Percentiles rank a stretch among this genome's conserved stretches.
Conservation (phyloP, 345 rosid species). For the Erodium maritimum region DNA sequence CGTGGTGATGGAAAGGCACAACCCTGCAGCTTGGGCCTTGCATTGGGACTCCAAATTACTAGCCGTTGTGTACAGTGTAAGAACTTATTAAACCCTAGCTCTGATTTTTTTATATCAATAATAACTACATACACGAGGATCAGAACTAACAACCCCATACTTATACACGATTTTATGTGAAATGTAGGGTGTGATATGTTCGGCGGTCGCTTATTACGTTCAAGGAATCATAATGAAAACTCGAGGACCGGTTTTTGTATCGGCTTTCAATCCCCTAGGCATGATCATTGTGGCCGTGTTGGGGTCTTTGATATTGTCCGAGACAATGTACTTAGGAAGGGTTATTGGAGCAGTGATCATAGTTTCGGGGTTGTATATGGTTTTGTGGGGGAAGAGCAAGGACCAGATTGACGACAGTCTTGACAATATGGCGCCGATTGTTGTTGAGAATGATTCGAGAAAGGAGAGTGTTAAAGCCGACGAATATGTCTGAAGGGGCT, state of each 20-base stretch:
- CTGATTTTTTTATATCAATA: no score
- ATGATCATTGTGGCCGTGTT: constrained; percentile 76
- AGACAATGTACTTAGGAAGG: constrained; percentile 70
- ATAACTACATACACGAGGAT: no score
- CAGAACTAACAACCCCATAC: no score
- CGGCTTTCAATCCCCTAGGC: constrained; percentile 75
- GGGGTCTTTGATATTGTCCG: constrained; percentile 53
- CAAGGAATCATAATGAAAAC: constrained; percentile 60
- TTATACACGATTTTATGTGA: neutral
- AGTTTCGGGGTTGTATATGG: constrained; percentile 64
- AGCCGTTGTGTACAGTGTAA: constrained; percentile 71
- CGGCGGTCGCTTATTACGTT: constrained; percentile 72
- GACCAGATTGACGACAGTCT: constrained; percentile 20
- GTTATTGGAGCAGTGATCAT: constrained; percentile 66
- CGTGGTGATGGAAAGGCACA: constrained; percentile 53
- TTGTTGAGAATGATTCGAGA: constrained; percentile 5
- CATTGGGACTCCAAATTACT: constrained; percentile 72
- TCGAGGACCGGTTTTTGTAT: constrained; percentile 72
- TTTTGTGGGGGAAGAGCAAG: constrained; percentile 91
- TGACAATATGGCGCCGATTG: neutral
- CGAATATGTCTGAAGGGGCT: constrained; percentile 4
- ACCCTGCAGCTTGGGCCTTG: constrained; percentile 51
- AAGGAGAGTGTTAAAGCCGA: constrained; percentile 6
- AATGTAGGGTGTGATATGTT: constrained; percentile 77
- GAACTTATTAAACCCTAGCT: constrained; percentile 5